Evolutionary conservation across 352 stramenopile species (phyloP), one percentile per base, ranked within the genome.

Genomic region (Pythium periplocum): DNA sequence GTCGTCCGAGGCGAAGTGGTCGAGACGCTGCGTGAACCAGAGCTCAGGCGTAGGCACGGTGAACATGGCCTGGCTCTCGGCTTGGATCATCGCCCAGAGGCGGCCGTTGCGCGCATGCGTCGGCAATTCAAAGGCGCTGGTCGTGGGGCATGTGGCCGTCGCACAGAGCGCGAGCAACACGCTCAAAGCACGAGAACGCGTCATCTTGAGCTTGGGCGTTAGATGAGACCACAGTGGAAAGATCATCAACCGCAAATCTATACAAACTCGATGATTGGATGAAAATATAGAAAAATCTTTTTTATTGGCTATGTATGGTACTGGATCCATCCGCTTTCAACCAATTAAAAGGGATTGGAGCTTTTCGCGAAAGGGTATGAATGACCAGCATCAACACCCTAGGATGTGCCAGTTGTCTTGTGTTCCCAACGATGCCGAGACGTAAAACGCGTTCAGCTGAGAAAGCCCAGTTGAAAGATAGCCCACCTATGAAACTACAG

Each of bases 1-100:
- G 11, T 46, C 40, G 30, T 43, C 33, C 2, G 55, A 31, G 0
- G 48, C 45, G 32, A 87, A 90, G 60, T 92, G 82, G 53, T 92
- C 78, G 34, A 90, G 35, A 32, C 66, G 62, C 64, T 92, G 82
- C 49, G 65, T 63, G 56, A 92, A 92, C 82, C 78, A 90, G 43
- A 77, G 71, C 47, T 73, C 64, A 2, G 70, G 53, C 4, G 75
- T 53, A 2, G 64, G 44, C n/a, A 57, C 46, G 11, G 68, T 51
- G 50, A 83, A 78, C 6, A 86, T 45, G 39, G 66, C 51, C 42
- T 82, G 62, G 9, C 64, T 78, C 55, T 86, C 68, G 50, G 62
- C 61, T 53, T 85, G 69, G 42, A 89, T 59, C 6, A 74, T 49
- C 40, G 71, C 59, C 74, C 74, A 87, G 17, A 90, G 66, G 17